These are phyloP conservation scores for Castanea crenata DNA, from an alignment of 306 rosid species.

Conservation along the genomic window DNA sequence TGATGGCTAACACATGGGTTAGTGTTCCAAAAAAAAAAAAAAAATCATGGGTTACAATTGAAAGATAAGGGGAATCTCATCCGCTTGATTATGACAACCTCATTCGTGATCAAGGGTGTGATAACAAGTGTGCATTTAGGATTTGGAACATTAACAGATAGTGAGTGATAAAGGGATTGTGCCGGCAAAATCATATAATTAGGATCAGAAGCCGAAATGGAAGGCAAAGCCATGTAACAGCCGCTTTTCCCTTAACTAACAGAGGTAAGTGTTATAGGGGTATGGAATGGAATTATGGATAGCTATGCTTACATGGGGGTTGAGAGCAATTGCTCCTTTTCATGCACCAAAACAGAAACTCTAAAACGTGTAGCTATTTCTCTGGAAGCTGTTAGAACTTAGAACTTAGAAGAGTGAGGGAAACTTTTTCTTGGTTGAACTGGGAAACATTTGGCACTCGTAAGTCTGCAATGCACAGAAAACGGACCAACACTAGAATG, in stretches of 20 bases:
- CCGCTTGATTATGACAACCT: too few relatives aligned
- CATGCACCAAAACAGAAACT: too few relatives aligned
- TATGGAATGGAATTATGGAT: neutral
- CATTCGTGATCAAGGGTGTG: too few relatives aligned
- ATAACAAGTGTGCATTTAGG: too few relatives aligned
- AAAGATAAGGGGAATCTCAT: neutral
- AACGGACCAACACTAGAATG: neutral
- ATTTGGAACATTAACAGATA: neutral
- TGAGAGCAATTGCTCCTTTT: neutral
- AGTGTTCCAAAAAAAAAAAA: too few relatives aligned
- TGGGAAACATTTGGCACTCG: neutral
- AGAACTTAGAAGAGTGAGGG: neutral
- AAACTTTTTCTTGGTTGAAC: neutral
- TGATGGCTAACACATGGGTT: neutral
- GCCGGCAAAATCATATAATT: neutral
- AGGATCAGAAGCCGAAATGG: slow-evolving; percentile 3
- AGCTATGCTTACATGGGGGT: neutral
- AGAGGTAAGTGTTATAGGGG: neutral
- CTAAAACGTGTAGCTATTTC: neutral
- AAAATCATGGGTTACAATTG: neutral
- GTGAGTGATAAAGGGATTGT: neutral
- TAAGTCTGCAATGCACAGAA: neutral
- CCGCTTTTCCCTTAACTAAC: slow-evolving; percentile 13
- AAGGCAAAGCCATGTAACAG: slow-evolving; percentile 7
- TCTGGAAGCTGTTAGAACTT: neutral